A percentile compares a stretch with the other conserved stretches of the same genome.
These are phyloP conservation scores for Podaxis carcinomalis DNA, from an alignment of 768 basidiomycete species.

Conservation along the genomic window DNA sequence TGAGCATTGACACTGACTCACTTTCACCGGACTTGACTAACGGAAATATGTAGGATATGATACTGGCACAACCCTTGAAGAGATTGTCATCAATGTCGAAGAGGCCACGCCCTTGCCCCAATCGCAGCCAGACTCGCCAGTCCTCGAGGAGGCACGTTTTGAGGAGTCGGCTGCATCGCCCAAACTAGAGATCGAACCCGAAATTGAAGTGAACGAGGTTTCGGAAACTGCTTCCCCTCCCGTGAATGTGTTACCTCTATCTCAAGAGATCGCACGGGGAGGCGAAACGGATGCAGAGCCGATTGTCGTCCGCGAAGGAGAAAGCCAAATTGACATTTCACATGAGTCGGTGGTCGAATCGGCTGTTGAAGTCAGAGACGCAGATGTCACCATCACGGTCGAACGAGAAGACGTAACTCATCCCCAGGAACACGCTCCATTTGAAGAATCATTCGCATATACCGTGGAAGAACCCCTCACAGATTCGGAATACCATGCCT, in stretches of 20 bases:
- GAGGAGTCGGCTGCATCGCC: background rate
- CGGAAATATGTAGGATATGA: background rate
- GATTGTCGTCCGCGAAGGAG: background rate
- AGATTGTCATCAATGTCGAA: background rate
- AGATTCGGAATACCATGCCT: slow-evolving; percentile 22
- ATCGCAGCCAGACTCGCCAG: background rate
- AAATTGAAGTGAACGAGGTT: background rate
- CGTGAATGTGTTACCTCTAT: background rate
- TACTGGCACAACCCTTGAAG: background rate
- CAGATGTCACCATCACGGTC: background rate
- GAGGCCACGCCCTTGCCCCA: background rate
- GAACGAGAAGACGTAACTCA: background rate
- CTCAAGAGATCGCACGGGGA: background rate
- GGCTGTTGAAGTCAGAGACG: background rate
- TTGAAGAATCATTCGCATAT: slow-evolving; percentile 10
- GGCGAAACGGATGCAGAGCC: background rate
- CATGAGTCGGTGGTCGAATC: background rate
- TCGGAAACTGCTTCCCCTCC: background rate
- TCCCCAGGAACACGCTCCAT: background rate
- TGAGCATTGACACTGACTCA: background rate
- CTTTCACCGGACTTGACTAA: background rate
- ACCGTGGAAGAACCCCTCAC: slow-evolving; percentile 28
- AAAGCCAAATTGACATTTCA: background rate
- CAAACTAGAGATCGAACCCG: background rate
- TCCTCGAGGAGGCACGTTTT: background rate